Percentiles rank a stretch among this genome's conserved stretches.
phyloP scores from a whole-genome alignment of 352 stramenopile species.

The Phytophthora vignae region DNA sequence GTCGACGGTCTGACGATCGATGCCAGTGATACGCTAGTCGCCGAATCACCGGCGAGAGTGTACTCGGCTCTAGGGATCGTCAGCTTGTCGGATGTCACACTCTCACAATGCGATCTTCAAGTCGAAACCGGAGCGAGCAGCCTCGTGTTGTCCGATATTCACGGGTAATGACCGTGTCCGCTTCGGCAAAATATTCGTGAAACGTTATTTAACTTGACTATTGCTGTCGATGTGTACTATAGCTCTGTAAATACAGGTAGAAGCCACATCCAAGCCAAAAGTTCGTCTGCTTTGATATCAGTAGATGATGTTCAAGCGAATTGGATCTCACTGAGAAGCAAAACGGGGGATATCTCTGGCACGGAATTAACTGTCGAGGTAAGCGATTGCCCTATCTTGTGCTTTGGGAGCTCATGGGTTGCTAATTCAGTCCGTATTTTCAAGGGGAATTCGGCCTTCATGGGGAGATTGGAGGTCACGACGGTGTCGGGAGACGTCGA shows the following conservation, averaged over 20 bases:
- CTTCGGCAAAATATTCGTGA: not conserved
- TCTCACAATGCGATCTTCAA: constrained; percentile 62
- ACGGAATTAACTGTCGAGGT: constrained; percentile 49
- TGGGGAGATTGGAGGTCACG: constrained; percentile 70
- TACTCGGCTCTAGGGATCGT: constrained; percentile 61
- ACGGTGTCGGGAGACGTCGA: constrained; percentile 66
- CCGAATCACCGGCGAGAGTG: constrained; percentile 43
- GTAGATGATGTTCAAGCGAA: constrained; percentile 55
- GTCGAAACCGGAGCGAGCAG: constrained; percentile 60
- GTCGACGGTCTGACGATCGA: constrained; percentile 57
- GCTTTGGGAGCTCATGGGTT: not conserved
- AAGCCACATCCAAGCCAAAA: constrained; percentile 58
- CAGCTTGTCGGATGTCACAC: constrained; percentile 50
- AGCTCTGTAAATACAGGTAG: constrained; percentile 59
- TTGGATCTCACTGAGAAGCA: constrained; percentile 62
- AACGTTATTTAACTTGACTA: not conserved
- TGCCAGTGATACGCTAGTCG: constrained; percentile 21
- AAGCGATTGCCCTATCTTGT: not conserved
- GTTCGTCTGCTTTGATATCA: constrained; percentile 57
- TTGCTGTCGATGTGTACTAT: not conserved
- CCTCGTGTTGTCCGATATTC: constrained; percentile 44
- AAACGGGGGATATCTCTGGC: constrained; percentile 53
- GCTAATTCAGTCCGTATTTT: not conserved
- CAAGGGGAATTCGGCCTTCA: constrained; percentile 72
- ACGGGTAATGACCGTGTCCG: constrained; percentile 40